Base-by-base conservation (phyloP, 352 stramenopile species). In the Phytophthora tubulina region DNA sequence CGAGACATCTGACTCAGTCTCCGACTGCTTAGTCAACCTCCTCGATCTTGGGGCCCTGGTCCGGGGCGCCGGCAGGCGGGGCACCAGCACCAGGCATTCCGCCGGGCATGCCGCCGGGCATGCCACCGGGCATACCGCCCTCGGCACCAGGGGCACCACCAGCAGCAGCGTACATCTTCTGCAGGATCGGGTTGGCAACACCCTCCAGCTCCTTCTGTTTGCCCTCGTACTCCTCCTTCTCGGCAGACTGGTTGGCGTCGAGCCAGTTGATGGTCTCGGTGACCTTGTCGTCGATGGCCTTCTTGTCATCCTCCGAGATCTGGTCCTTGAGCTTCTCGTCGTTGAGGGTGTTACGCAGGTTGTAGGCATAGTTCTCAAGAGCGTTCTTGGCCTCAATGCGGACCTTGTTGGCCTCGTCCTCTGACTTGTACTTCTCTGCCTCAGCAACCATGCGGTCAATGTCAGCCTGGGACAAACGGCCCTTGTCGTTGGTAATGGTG, bases 381-480 rank as follows among this genome's bases (percentile, higher is more conserved):
- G 83, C 86, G 79, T 99, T 99, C 75, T 96, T 95, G 9, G 94
- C 87, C 73, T 99, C 97, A 54, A 99, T 98, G 63, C 94, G 88
- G n/a, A 97, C 80, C 87, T 98, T 99, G 63, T 98, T 94, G 31
- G 91, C 88, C 76, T 98, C 97, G 71, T 99, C 97, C 73, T 99
- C 91, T 56, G 99, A 97, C 63, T 98, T 98, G 84, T 97, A 99
- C 82, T 98, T 90, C 79, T 99, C 97, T 21, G 97, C 97, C 77
- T 99, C 97, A 21, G 84, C 65, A 10, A 99, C 96, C 97, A 99
- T 99, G 63, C 97, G 90, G 76, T 99, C 94, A 74, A 99, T 99
- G 62, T 99, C 97, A 44, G 98, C 97, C 71, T 99, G 88, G 45
- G 88, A 98, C 14, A 99, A 85, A 74, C 97, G 94, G 62, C 97